Evolutionary conservation across 139 green algal genomes (phyloP).

Genomic region (Tetraselmis striata): DNA sequence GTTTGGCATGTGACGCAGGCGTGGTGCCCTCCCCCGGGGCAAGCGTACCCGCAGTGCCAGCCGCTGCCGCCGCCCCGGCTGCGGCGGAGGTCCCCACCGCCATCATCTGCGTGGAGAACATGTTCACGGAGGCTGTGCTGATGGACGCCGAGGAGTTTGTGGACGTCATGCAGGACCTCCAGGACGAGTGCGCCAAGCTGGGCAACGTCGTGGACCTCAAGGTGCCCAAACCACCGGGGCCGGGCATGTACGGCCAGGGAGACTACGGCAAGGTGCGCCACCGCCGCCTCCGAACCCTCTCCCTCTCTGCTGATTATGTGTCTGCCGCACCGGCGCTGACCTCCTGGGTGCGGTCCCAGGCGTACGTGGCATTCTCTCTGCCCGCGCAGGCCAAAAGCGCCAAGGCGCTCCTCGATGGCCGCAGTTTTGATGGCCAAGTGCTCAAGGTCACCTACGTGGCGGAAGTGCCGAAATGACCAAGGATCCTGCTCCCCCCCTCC

Average conservation of each 20-base stretch:
- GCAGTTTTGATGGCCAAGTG: not conserved
- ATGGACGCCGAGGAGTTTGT: conserved; percentile 52
- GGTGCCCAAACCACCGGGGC: conserved; percentile 44
- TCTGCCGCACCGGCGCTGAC: no score
- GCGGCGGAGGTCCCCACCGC: conserved; percentile 17
- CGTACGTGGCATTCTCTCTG: not conserved
- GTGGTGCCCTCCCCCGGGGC: no score
- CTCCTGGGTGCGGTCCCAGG: no score
- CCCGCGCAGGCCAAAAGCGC: not conserved
- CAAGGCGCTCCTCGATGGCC: not conserved
- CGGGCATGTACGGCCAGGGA: conserved; percentile 30
- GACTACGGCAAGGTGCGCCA: conserved; percentile 53
- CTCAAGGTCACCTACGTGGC: not conserved
- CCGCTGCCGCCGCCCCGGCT: no score
- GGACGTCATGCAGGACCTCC: conserved; percentile 58
- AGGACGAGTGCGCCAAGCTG: conserved; percentile 55
- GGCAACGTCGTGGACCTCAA: conserved; percentile 44
- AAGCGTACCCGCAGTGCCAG: no score
- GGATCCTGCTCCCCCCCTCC: not conserved
- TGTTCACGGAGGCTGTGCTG: conserved; percentile 49
- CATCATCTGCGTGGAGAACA: conserved; percentile 44
- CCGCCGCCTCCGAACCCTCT: no score
- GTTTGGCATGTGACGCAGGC: no score
- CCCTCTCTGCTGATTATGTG: no score
- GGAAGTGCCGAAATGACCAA: not conserved